phyloP scores from a whole-genome alignment of 2,329 filamentous ascomycete genomes.

The Ascochyta lentis region DNA sequence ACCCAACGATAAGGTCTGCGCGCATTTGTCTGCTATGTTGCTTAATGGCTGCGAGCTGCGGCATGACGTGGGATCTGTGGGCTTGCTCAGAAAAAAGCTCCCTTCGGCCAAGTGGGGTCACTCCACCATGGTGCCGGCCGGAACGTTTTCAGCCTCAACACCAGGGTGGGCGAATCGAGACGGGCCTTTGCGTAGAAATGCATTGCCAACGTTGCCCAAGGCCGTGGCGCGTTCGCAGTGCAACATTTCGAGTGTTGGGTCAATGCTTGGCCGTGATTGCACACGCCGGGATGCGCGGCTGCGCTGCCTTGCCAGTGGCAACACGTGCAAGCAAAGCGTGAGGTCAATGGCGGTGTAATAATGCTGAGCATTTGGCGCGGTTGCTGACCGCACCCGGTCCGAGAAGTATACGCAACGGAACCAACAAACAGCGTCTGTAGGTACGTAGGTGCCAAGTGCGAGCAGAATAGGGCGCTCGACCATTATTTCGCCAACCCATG shows the following conservation, averaged over 20 bases:
- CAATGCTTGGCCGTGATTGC: background rate
- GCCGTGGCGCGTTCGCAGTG: background rate
- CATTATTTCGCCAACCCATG: background rate
- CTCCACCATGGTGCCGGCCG: conserved; percentile 6
- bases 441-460: too few relatives aligned
- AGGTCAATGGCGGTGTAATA: conserved; percentile 2
- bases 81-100: conserved; percentile 2
- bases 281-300: background rate
- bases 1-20: conserved; percentile 16
- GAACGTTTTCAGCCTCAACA: conserved; percentile 19
- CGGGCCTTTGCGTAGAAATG: background rate
- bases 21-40: conserved; percentile 4
- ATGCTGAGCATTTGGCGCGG: background rate
- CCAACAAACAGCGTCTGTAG: too few relatives aligned
- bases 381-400: background rate
- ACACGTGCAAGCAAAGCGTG: conserved; percentile 4
- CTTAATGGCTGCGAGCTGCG: conserved; percentile 15
- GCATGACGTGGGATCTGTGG: conserved; percentile 17
- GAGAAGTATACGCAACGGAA: background rate
- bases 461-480: background rate
- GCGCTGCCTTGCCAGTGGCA: background rate
- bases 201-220: background rate
- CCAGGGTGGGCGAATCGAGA: conserved; percentile 9
- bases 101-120: conserved; percentile 13
- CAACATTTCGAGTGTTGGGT: background rate